Conservation (phyloP, 805 yeast species). For the Lachancea fermentati region DNA sequence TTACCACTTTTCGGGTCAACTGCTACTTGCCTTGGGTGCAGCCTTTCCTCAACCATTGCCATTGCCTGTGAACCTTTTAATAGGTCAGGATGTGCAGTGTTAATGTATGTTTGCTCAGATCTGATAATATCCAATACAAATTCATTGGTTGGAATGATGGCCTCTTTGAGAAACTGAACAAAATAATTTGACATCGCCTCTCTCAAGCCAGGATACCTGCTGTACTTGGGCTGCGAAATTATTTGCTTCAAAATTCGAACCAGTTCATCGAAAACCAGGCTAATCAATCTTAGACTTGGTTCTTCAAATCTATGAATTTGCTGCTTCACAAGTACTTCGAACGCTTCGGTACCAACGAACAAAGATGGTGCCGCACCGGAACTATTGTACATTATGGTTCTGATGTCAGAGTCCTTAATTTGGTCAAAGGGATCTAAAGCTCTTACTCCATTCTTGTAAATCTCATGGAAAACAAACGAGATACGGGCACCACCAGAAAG, state of each 20-base stretch:
- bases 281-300: slow-evolving; percentile 83
- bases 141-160: slow-evolving; percentile 76
- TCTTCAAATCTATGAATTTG: slow-evolving; percentile 93
- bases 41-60: slow-evolving; percentile 82
- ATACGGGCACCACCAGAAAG: slow-evolving; percentile 98
- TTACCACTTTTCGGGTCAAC: slow-evolving; percentile 90
- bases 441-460: slow-evolving; percentile 84
- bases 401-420: slow-evolving; percentile 89
- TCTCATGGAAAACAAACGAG: slow-evolving; percentile 93
- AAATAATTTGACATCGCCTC: slow-evolving; percentile 79
- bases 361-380: slow-evolving; percentile 94
- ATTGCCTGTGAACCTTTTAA: slow-evolving; percentile 92
- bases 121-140: slow-evolving; percentile 79
- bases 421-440: slow-evolving; percentile 95
- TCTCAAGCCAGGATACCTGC: slow-evolving; percentile 86
- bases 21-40: slow-evolving; percentile 65
- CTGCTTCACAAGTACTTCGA: slow-evolving; percentile 91
- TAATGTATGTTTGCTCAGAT: slow-evolving; percentile 89
- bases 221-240: slow-evolving; percentile 70
- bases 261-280: slow-evolving; percentile 88
- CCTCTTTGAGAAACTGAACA: slow-evolving; percentile 71
- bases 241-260: slow-evolving; percentile 86
- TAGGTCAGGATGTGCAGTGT: slow-evolving; percentile 96
- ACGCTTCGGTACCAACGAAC: slow-evolving; percentile 96
- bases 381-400: slow-evolving; percentile 95